Evolutionary conservation across 345 rosid species (phyloP), one percentile per base, ranked within the genome.

Genomic region (Lepidium didymum): DNA sequence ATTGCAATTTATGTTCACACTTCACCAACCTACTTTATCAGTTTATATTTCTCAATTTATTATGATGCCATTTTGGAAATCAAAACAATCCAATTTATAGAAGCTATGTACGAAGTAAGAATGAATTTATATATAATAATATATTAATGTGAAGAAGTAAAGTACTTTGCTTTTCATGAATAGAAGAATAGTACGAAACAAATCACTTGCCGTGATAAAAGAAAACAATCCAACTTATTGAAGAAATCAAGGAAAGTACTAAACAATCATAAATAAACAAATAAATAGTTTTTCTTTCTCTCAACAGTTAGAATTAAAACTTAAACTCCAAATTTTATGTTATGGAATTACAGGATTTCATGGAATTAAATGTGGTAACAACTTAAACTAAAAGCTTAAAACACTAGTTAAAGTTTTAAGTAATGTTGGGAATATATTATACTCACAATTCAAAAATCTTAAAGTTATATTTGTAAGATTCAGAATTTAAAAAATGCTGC

Each of bases 211-310:
- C 33, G 33, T 21, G 2, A 34, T 34, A 45, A 33, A 11, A 36
- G 14, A 14, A 68, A 68, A 10, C 6, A 38, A 42, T 23, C 3
- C 11, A 56, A 67, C 38, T 21, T 35, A 56, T 56, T 46, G 45
- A 52, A 70, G 55, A 61, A 52, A 61, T 16, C 53, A 70, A 50
- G 54, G 25, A 59, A 29, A 69, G 45, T 60, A 60, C 67, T 19
- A 52, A 42, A 21, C 4, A 37, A 18, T 50, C 40, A 23, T 23
- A 23, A 23, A 23, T 23, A 23, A 23, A 23, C 27, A 23, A 23
- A 23, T 23, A 23, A 23, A 23, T 23, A 23, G 3, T 19, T 19
- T 19, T 19, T 19, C 2, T 19, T 19, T 19, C 21, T 1, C 1
- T 19, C 2, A 19, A 19, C 21, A 2, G 21, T 19, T 19, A n/a